Base-by-base conservation (phyloP, 441 rosid genomes). In the Pelargonium fulgidum region DNA sequence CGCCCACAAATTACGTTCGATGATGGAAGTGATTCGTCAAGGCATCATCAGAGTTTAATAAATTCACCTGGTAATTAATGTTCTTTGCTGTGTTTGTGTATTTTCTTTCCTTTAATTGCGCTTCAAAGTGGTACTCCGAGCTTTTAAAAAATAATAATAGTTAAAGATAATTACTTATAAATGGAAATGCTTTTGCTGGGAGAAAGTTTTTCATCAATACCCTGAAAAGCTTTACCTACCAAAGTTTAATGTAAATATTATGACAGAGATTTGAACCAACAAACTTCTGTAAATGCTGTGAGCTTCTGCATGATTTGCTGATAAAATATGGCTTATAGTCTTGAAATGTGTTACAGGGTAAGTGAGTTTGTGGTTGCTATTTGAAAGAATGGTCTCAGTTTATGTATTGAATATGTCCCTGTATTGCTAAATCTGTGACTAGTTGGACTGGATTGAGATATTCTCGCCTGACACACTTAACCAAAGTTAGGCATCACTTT, bases 61-160 rank as follows among this genome's bases (percentile, higher is more conserved):
- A 66, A 76, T 68, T 77, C 84, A 47, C 73, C 75, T 65, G 82
- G 97, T 87, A 81, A 80, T 72, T 47, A 36, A 70, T 72, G 63
- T 22, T 10, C 48, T 24, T 64, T 14, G 64, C 24, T 41, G 56
- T 26, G 68, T 29, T 68, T 16, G 26, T 61, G 68, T n/a, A 42
- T 61, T 29, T 4, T 59, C 63, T 74, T 45, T 22, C 14, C 20
- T 72, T 3, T n/a, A 47, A 47, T 59, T 45, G 13, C 11, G 5
- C 63, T 6, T 17, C 13, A 19, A 22, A 14, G 17, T 20, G 52
- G 2, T 13, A 19, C 14, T 50, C 56, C n/a, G 14, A 50, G 17
- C 14, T n/a, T 50, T 9, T 47, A 1, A 47, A 47, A 13, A 29
- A 29, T 29, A 29, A 29, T 29, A 29, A 29, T 29, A 29, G 3